Base-by-base conservation (phyloP, 2,329 filamentous ascomycete genomes). In the Colletotrichum abscissum region DNA sequence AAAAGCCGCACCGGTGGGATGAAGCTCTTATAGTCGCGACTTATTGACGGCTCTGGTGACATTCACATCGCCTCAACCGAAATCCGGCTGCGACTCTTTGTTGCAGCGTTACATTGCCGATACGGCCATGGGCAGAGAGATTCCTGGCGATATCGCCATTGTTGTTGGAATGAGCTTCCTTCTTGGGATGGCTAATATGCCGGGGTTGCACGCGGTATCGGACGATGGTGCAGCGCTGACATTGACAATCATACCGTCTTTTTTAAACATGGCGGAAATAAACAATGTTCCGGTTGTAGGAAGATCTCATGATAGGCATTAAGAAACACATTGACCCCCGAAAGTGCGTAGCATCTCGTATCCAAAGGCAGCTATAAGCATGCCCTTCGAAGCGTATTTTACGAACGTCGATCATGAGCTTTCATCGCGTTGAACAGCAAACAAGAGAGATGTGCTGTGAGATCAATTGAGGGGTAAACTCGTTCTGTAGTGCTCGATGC, bases 61-160 rank as follows among this genome's bases (percentile, higher is more conserved):
- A 38, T 59, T 28, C n/a, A 2, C 6, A 19, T 24, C 5, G 35
- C 38, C 16, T 42, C 16, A 8, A 24, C 35, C 11, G 22, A 12
- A 2, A 4, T 8, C 26, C n/a, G 30, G 33, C 16, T 12, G 14
- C 35, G 30, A 26, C 22, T 12, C 14, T 42, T 1, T 57, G 56
- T 4, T 62, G 56, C 56, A 71, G 68, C 58, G 69, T 72, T 58
- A 24, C 69, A 72, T 72, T 56, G 64, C 69, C 49, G 63, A 67
- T 72, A 72, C 64, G 64, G 69, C 16, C 56, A 62, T 54, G 30
- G 28, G 19, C 57, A 19, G 30, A 57, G 19, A 49, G 14, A 24
- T 67, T 57, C 54, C 42, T 58, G 57, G 69, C 24, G 69, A 72
- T 72, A 68, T 68, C 69, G 69, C 64, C 69, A 72, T 63, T 4